These are phyloP conservation scores for Cladosporium austrohemisphaericum DNA, from an alignment of 2,329 filamentous ascomycete genomes.

Conservation along the genomic window DNA sequence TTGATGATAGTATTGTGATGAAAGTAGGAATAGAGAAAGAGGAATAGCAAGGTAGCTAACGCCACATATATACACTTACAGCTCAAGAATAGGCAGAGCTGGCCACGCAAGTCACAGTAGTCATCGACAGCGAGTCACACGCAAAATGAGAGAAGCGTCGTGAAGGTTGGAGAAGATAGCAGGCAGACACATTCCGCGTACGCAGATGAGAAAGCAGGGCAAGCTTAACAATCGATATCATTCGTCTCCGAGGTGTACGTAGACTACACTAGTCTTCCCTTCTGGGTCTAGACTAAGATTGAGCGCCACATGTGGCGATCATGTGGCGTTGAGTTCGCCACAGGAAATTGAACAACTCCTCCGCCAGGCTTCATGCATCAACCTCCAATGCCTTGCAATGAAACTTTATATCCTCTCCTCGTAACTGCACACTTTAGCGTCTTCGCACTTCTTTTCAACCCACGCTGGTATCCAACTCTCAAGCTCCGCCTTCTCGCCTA, in stretches of 20 bases:
- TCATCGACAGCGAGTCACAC: slow-evolving; percentile 9
- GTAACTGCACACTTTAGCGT: no score
- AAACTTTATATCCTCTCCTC: no score
- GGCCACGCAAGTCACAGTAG: slow-evolving; percentile 6
- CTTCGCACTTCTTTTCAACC: no score
- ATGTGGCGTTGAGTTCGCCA: slow-evolving; percentile 6
- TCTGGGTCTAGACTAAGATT: slow-evolving; percentile 1
- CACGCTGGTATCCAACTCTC: no score
- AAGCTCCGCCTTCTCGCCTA: no score
- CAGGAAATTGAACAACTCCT: no score
- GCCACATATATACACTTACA: slow-evolving; percentile 6
- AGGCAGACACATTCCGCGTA: slow-evolving; percentile 13
- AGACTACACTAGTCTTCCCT: slow-evolving; percentile 4
- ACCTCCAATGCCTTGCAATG: no score
- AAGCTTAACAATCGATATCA: slow-evolving; percentile 8
- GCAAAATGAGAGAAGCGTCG: neutral
- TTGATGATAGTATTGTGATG: neutral
- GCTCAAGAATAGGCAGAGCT: slow-evolving; percentile 5
- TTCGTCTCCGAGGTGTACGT: slow-evolving; percentile 11
- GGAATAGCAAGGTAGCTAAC: neutral
- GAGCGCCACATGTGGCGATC: neutral
- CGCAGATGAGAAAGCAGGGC: slow-evolving; percentile 4
- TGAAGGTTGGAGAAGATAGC: slow-evolving; percentile 13
- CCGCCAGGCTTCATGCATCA: no score
- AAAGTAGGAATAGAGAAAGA: neutral